Conservation (phyloP, 116 monocot species). For the Cymodocea nodosa region DNA sequence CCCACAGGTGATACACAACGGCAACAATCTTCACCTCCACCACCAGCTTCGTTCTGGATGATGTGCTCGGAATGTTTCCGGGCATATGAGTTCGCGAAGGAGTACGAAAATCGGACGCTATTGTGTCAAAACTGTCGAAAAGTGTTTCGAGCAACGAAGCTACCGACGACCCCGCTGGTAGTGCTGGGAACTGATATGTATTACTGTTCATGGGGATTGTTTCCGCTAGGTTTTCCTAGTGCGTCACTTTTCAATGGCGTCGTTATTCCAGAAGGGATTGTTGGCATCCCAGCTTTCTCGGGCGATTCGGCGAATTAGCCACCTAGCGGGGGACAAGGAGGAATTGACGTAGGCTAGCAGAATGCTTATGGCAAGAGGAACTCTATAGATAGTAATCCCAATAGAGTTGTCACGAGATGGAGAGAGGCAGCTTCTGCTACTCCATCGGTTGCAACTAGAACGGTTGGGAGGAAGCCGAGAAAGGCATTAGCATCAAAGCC, state of each 20-base stretch:
- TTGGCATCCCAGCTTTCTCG: conserved; percentile 23
- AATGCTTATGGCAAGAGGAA: background rate
- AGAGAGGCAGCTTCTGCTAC: background rate
- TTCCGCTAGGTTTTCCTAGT: conserved; percentile 53
- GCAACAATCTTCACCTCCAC: background rate
- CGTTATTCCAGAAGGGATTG: conserved; percentile 14
- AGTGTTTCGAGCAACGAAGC: conserved; percentile 36
- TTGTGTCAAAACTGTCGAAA: conserved; percentile 40
- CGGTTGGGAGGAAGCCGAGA: conserved; percentile 11
- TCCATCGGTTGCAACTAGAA: background rate
- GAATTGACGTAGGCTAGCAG: no score
- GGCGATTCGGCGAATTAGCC: no score
- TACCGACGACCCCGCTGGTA: conserved; percentile 33
- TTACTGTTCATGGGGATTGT: conserved; percentile 75
- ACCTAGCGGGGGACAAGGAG: no score
- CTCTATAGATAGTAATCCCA: background rate
- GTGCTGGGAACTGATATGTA: conserved; percentile 72
- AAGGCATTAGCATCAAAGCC: conserved; percentile 19
- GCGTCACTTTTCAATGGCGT: conserved; percentile 9
- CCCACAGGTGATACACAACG: background rate
- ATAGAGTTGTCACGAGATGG: background rate
- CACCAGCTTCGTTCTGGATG: conserved; percentile 47
- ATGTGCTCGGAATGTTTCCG: conserved; percentile 49
- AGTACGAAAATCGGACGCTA: conserved; percentile 23
- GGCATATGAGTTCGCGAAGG: conserved; percentile 39